Evolutionary conservation across 2,329 filamentous ascomycete species (phyloP), one percentile per base, ranked within the genome.

Genomic region (Bipolaris bicolor): DNA sequence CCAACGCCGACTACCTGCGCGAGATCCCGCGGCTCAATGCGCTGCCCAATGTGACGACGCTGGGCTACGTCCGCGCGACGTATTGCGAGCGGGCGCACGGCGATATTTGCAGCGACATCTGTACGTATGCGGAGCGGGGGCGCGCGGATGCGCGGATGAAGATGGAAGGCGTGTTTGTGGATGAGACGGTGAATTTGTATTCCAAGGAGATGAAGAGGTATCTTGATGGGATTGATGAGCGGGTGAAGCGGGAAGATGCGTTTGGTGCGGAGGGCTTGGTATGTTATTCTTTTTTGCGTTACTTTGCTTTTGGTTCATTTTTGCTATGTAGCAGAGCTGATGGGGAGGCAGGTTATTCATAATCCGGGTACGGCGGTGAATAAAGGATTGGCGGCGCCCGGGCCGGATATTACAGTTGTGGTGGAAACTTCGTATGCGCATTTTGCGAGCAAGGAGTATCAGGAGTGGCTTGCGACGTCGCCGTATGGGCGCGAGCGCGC

Each of bases 11-110:
- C 63, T 82, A 82, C 61, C 73, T 77, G 3, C 74, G 74, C 4
- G 79, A 81, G 52, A 75, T 82, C 24, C 73, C 76, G 15, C 73
- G 67, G 41, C 69, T 82, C 33, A 75, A 74, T 44, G 66, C 71
- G 10, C 70, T 76, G 48, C 63, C 77, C 48, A 85, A 86, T 65
- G 80, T 81, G 16, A 74, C 76, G 5, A 76, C 81, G 5, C 64
- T 85, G n/a, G 81, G 79, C 0, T 84, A 83, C 64, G 81, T 85
- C 57, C 69, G 79, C 6, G 80, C 79, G 10, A 80, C 78, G 7
- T 86, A 84, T 62, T 76, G 76, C n/a, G 71, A 61, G 49, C 60
- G 69, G 16, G 33, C 60, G 3, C 58, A 55, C 11, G 33, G 66
- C 41, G 82, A 84, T 54, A 77, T 84, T 44, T 57, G 56, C 13